Conservation (phyloP, 768 basidiomycete genomes). For the Termitomyces sp. region DNA sequence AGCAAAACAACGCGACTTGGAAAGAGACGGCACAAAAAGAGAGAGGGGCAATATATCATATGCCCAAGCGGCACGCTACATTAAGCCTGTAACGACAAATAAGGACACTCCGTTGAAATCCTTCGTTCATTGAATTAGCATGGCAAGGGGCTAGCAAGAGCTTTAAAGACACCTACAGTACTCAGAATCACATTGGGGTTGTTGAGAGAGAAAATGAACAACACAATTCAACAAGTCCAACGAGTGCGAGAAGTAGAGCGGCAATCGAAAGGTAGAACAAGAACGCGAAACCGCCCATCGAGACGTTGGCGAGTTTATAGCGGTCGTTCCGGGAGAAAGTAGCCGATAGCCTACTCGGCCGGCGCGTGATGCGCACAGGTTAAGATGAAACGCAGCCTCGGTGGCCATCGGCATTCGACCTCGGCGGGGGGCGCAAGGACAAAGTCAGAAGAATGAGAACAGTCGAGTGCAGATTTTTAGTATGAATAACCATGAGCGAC, state of each 20-base stretch:
- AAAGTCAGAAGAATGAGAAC: too few species aligned
- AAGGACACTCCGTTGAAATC: neutral
- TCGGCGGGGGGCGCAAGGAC: too few species aligned
- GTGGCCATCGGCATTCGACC: neutral
- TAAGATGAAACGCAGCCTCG: neutral
- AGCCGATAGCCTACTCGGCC: constrained; percentile 5
- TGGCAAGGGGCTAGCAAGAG: neutral
- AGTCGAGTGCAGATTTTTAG: too few species aligned
- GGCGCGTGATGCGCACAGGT: constrained; percentile 3
- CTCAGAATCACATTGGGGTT: too few species aligned
- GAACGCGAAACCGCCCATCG: constrained; percentile 2
- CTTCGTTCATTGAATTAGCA: neutral
- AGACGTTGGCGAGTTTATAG: constrained; percentile 29
- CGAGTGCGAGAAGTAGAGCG: neutral
- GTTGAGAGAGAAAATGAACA: constrained; percentile 7
- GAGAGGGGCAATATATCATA: too few species aligned
- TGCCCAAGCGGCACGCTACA: too few species aligned
- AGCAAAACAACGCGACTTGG: neutral
- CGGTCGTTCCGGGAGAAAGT: constrained; percentile 28
- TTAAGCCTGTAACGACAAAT: neutral
- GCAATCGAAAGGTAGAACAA: neutral
- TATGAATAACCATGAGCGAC: too few species aligned
- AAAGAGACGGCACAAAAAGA: too few species aligned
- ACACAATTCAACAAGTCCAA: neutral
- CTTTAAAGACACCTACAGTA: neutral